These are phyloP conservation scores for Dioscorea dumetorum DNA, from an alignment of 106 monocot species.

Conservation along the genomic window DNA sequence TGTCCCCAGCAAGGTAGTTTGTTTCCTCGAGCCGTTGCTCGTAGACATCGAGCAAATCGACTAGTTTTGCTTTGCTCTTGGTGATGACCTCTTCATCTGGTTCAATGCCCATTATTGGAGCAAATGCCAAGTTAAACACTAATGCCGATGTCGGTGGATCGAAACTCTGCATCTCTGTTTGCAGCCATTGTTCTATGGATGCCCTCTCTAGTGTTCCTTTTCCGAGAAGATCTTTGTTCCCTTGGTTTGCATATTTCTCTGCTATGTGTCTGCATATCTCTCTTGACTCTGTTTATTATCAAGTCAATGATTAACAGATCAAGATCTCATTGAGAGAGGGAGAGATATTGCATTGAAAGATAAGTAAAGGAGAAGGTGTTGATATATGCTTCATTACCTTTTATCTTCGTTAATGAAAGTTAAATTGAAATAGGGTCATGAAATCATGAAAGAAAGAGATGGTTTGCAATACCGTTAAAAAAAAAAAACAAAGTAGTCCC, in stretches of 20 bases:
- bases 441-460: no score
- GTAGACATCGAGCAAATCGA: conserved; percentile 23
- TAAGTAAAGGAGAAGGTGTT: no score
- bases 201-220: conserved; percentile 22
- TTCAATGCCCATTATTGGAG: not conserved
- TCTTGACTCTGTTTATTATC: conserved; percentile 28
- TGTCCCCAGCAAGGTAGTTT: conserved; percentile 20
- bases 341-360: no score
- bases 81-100: conserved; percentile 5
- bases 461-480: no score
- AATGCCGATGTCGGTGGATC: conserved; percentile 17
- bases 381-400: no score
- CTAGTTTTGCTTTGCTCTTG: conserved; percentile 7
- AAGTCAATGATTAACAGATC: no score
- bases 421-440: no score
- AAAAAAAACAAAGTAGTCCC: no score
- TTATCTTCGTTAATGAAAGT: no score
- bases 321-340: no score
- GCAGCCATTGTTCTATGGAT: conserved; percentile 32
- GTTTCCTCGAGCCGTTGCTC: conserved; percentile 20
- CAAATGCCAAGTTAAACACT: conserved; percentile 21
- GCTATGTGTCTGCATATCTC: conserved; percentile 31
- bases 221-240: conserved; percentile 23
- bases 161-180: conserved; percentile 27
- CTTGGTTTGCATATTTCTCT: conserved; percentile 13